These are phyloP conservation scores for Dipteronia dyeriana DNA, from an alignment of 345 rosid species.

Conservation along the genomic window DNA sequence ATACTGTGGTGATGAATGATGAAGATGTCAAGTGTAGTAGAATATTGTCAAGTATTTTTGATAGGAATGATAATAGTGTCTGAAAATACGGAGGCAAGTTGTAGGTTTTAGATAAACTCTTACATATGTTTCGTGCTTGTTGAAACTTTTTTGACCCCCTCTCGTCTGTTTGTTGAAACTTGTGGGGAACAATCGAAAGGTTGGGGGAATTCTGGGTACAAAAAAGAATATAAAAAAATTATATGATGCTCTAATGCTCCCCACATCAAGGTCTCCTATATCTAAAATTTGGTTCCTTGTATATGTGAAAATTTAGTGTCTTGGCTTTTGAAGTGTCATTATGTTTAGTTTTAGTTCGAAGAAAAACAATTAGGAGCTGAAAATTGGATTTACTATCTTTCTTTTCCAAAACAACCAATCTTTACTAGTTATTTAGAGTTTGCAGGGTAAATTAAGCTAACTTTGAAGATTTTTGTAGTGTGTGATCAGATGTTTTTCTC, in stretches of 20 bases:
- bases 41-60: background rate
- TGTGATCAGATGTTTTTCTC: conserved; percentile 84
- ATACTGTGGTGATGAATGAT: background rate
- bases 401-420: background rate
- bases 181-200: background rate
- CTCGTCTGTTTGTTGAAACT: background rate
- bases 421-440: conserved; percentile 1
- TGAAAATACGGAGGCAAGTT: too few species aligned
- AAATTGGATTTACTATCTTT: background rate
- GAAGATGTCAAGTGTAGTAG: background rate
- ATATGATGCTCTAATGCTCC: background rate
- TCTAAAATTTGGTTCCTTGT: background rate
- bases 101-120: background rate
- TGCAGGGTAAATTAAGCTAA: background rate
- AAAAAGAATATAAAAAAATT: background rate
- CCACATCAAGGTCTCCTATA: background rate
- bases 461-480: conserved; percentile 43
- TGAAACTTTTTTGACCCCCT: too few species aligned
- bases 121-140: background rate
- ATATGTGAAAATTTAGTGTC: background rate
- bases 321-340: background rate
- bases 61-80: background rate
- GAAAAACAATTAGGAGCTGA: background rate
- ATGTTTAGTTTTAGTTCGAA: background rate
- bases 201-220: background rate